Evolutionary conservation across 1,284 basidiomycete genomes (phyloP), one percentile per base, ranked within the genome.

Genomic region (Cryptococcus sp.): DNA sequence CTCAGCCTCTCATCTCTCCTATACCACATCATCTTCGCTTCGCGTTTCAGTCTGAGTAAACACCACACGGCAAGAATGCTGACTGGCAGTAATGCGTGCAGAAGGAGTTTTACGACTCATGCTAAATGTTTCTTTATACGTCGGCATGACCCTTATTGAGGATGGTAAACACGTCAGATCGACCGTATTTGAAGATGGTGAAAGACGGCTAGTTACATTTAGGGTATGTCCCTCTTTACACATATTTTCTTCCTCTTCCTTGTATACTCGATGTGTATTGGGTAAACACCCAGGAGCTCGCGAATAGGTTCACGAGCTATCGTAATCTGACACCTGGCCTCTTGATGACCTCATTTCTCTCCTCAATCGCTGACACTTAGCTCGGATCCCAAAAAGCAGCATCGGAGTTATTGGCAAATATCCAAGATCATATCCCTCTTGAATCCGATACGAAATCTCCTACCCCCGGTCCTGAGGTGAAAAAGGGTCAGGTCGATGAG

Each of bases 31-130:
- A 43, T 23, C 11, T 23, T 46, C 10, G 19, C 23, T 14, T 16
- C 42, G 16, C 21, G 19, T n/a, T n/a, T n/a, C n/a, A n/a, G n/a
- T n/a, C n/a, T n/a, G n/a, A n/a, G n/a, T n/a, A n/a, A n/a, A n/a
- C n/a, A n/a, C n/a, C n/a, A n/a, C n/a, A n/a, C n/a, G n/a, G n/a
- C n/a, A n/a, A n/a, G n/a, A n/a, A n/a, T n/a, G 25, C 21, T 47
- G 13, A 4, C 19, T 14, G 14, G 48, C 59, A 92, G 92, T 97
- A 36, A 96, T 97, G 91, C 83, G 92, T 52, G 90, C 93, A 61
- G 92, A 97, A 63, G 92, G 91, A 1, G 90, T 94, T 10, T 83
- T 88, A 64, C 81, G 88, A 0, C 75, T 96, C 45, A 77, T 97
- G 50, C 78, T 97, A 49, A 97, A 97, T 65, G 84, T 88, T 37